Conservation (phyloP, 441 rosid species). For the Corymbia calophylla region DNA sequence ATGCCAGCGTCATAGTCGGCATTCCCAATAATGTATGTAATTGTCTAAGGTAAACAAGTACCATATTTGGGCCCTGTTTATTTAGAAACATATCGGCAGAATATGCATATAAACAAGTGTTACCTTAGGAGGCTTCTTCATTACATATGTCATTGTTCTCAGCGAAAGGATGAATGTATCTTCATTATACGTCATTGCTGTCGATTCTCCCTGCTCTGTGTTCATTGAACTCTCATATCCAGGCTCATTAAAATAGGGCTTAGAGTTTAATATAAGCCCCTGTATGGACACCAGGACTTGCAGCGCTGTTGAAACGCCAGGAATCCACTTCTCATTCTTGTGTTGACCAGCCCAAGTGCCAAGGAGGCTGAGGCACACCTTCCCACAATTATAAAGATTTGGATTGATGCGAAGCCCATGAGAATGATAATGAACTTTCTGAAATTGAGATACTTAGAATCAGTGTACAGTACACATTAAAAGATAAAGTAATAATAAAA, state of each 20-base stretch:
- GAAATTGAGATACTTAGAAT: slow-evolving; percentile 10
- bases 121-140: slow-evolving; percentile 84
- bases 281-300: slow-evolving; percentile 95
- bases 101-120: background rate
- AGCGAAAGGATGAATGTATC: slow-evolving; percentile 52
- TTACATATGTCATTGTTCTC: slow-evolving; percentile 59
- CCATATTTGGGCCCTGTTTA: background rate
- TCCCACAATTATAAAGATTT: slow-evolving; percentile 62
- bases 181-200: slow-evolving; percentile 54
- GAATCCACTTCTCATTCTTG: slow-evolving; percentile 74
- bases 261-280: slow-evolving; percentile 72
- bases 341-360: slow-evolving; percentile 66
- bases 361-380: slow-evolving; percentile 92
- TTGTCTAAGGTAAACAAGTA: background rate
- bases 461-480: slow-evolving; percentile 4
- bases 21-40: background rate
- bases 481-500: background rate
- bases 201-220: slow-evolving; percentile 28
- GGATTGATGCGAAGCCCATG: slow-evolving; percentile 88
- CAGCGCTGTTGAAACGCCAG: slow-evolving; percentile 61
- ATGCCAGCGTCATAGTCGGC: background rate
- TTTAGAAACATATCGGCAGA: background rate
- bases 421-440: slow-evolving; percentile 71
- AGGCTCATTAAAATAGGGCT: slow-evolving; percentile 88
- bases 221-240: slow-evolving; percentile 42